Conservation (phyloP, 2,329 filamentous ascomycete genomes). For the Pseudocercospora musae region DNA sequence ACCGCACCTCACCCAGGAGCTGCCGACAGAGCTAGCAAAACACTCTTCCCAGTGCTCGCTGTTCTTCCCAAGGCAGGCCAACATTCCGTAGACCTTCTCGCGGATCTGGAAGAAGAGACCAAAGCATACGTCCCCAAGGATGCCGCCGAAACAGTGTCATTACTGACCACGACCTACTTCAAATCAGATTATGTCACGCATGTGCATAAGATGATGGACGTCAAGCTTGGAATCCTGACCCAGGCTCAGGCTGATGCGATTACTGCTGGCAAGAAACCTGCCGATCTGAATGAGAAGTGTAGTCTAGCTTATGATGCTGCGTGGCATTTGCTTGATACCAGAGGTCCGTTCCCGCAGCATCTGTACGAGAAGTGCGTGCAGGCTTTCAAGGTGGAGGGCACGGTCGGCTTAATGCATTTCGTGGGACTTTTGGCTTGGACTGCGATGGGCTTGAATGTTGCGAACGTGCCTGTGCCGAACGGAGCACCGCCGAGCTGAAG, state of each 20-base stretch:
- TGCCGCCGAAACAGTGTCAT: slow-evolving; percentile 3
- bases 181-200: slow-evolving; percentile 13
- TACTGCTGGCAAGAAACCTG: slow-evolving; percentile 17
- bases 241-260: slow-evolving; percentile 9
- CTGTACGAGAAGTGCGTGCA: slow-evolving; percentile 17
- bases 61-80: slow-evolving; percentile 8
- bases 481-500: neutral
- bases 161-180: slow-evolving; percentile 8
- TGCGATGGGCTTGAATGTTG: slow-evolving; percentile 23
- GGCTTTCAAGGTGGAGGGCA: slow-evolving; percentile 20
- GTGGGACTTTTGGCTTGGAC: slow-evolving; percentile 23
- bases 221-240: slow-evolving; percentile 2
- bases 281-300: slow-evolving; percentile 16
- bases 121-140: slow-evolving; percentile 5
- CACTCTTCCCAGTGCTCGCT: slow-evolving; percentile 13
- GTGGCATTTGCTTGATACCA: slow-evolving; percentile 14
- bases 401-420: slow-evolving; percentile 21
- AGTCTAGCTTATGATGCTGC: slow-evolving; percentile 24
- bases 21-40: slow-evolving; percentile 12
- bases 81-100: slow-evolving; percentile 9
- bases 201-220: slow-evolving; percentile 16
- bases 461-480: slow-evolving; percentile 8
- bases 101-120: slow-evolving; percentile 4
- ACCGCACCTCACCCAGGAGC: slow-evolving; percentile 17
- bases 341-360: slow-evolving; percentile 18